Percentiles rank a stretch among this genome's conserved stretches.
These are phyloP conservation scores for Encephalitozoon intestinalis DNA, from an alignment of 371 early-diverging fungal species.

Conservation along the genomic window DNA sequence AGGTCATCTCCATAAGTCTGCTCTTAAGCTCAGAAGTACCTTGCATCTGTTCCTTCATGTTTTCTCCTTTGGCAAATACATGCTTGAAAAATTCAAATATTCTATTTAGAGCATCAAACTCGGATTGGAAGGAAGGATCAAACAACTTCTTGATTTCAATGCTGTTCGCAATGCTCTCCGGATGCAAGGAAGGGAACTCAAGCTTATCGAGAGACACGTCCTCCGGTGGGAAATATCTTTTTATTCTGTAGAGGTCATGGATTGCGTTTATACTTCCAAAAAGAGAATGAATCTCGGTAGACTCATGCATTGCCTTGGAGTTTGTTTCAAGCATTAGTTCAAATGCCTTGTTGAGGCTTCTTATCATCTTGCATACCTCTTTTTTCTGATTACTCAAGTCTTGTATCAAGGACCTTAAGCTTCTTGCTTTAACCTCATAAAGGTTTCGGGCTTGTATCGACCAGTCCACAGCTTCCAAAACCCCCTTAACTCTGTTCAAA, in stretches of 20 bases:
- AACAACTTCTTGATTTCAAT: constrained; percentile 3
- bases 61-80: neutral
- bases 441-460: constrained; percentile 13
- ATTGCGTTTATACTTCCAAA: constrained; percentile 13
- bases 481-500: constrained; percentile 2
- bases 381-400: neutral
- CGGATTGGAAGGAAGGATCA: neutral
- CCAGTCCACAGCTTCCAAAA: constrained; percentile 21
- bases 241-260: constrained; percentile 30
- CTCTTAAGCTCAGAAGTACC: neutral
- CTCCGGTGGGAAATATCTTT: constrained; percentile 31
- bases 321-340: neutral
- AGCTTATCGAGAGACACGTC: constrained; percentile 24
- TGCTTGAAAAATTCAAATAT: neutral
- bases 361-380: constrained; percentile 6
- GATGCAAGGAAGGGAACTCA: neutral
- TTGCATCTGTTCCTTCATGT: neutral
- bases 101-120: neutral
- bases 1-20: neutral
- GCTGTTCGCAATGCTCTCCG: neutral
- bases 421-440: constrained; percentile 33
- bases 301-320: neutral
- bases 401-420: constrained; percentile 7
- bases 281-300: constrained; percentile 11
- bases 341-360: neutral